Conservation (phyloP, 208 protist species). For the Leishmania aethiopica region DNA sequence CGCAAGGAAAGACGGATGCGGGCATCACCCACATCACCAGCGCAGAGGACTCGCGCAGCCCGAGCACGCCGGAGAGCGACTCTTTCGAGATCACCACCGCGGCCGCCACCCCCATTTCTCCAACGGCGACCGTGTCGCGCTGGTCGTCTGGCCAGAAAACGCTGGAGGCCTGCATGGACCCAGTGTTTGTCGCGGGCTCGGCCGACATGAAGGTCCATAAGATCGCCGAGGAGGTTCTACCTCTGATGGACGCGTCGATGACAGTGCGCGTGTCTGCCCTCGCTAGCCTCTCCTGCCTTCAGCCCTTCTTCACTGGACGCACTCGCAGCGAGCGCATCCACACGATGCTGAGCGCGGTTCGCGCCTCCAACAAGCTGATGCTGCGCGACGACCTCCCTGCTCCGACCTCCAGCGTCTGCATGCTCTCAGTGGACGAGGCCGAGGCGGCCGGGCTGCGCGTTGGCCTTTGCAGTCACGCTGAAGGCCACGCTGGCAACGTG, state of each 20-base stretch:
- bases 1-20: slow-evolving; percentile 12
- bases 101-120: neutral
- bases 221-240: slow-evolving; percentile 20
- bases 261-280: slow-evolving; percentile 19
- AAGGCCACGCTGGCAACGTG: slow-evolving; percentile 1
- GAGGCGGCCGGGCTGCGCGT: slow-evolving; percentile 27
- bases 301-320: slow-evolving; percentile 11
- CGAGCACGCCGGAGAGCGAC: slow-evolving; percentile 14
- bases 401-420: slow-evolving; percentile 9
- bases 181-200: slow-evolving; percentile 19
- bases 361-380: slow-evolving; percentile 23
- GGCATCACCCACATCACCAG: slow-evolving; percentile 10
- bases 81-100: slow-evolving; percentile 14
- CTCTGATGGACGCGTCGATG: slow-evolving; percentile 14
- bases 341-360: slow-evolving; percentile 7
- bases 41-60: slow-evolving; percentile 22
- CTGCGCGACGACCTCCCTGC: slow-evolving; percentile 26
- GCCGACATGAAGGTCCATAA: slow-evolving; percentile 14
- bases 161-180: slow-evolving; percentile 22
- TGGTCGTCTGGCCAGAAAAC: slow-evolving; percentile 24
- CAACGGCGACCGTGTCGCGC: neutral
- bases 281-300: slow-evolving; percentile 13
- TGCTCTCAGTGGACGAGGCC: slow-evolving; percentile 22
- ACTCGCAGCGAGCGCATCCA: slow-evolving; percentile 28
- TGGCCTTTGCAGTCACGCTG: slow-evolving; percentile 25